Evolutionary conservation across 345 rosid genomes (phyloP).

Genomic region (sweet orange (Citrus sinensis)): DNA sequence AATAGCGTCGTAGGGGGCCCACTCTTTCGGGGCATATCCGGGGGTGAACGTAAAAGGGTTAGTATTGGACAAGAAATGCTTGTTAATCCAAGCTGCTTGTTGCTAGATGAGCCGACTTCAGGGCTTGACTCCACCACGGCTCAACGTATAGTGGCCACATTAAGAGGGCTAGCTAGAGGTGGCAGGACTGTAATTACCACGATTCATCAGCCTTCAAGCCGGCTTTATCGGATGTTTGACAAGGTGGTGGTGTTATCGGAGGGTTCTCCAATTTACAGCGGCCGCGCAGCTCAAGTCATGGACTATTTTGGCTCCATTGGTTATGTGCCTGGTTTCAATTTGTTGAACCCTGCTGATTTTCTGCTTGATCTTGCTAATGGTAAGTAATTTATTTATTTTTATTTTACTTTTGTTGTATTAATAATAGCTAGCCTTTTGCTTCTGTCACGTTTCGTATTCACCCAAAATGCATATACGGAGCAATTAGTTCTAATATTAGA

Average conservation of each 20-base stretch:
- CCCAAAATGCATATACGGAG: not conserved
- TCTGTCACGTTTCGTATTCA: not conserved
- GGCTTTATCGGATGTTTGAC: slow-evolving; percentile 80
- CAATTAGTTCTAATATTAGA: not conserved
- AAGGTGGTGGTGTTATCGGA: slow-evolving; percentile 77
- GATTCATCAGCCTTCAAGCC: slow-evolving; percentile 88
- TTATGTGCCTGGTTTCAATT: slow-evolving; percentile 52
- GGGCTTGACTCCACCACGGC: slow-evolving; percentile 94
- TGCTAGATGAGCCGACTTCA: slow-evolving; percentile 90
- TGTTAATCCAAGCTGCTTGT: slow-evolving; percentile 79
- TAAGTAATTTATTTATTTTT: slow-evolving; percentile 20
- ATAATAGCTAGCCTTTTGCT: not conserved
- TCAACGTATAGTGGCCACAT: slow-evolving; percentile 58
- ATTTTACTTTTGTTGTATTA: not conserved
- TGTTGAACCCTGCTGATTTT: slow-evolving; percentile 83
- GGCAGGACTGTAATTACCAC: slow-evolving; percentile 81
- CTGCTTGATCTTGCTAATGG: slow-evolving; percentile 95
- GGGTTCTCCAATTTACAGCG: slow-evolving; percentile 72
- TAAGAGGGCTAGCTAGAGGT: slow-evolving; percentile 59
- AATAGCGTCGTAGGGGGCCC: slow-evolving; percentile 72
- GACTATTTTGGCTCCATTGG: slow-evolving; percentile 74
- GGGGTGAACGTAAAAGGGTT: slow-evolving; percentile 91
- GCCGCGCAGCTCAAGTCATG: slow-evolving; percentile 56
- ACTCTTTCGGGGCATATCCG: slow-evolving; percentile 72
- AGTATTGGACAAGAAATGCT: slow-evolving; percentile 89